phyloP scores from a whole-genome alignment of 257 asterid genomes.

The Misopates orontium region DNA sequence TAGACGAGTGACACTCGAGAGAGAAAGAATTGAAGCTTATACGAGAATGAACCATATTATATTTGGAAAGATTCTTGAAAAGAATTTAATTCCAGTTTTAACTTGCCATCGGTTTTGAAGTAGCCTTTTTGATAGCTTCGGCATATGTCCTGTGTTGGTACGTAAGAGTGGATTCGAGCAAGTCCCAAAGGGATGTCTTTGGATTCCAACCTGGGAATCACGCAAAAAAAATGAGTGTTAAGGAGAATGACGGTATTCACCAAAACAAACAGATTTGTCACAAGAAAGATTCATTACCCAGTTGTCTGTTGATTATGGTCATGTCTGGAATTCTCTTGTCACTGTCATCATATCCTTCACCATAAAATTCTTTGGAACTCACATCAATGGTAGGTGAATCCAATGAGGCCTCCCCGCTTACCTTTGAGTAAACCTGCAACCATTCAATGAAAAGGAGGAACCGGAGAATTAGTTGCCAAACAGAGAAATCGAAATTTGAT shows the following conservation, averaged over 20 bases:
- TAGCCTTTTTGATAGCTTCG: slow-evolving; percentile 68
- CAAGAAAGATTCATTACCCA: slow-evolving; percentile 45
- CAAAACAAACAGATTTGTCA: neutral
- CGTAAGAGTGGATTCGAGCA: slow-evolving; percentile 76
- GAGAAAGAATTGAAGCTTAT: slow-evolving; percentile 20
- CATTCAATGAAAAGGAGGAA: slow-evolving; percentile 14
- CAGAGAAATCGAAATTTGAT: neutral
- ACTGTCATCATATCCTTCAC: slow-evolving; percentile 96
- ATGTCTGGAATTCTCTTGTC: slow-evolving; percentile 97
- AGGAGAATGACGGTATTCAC: neutral
- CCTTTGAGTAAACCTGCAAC: slow-evolving; percentile 71
- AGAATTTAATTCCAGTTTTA: no score
- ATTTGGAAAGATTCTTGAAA: slow-evolving; percentile 13
- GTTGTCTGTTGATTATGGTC: slow-evolving; percentile 89
- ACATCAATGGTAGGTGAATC: slow-evolving; percentile 74
- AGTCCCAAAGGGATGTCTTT: slow-evolving; percentile 77
- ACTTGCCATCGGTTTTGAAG: slow-evolving; percentile 55
- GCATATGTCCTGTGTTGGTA: slow-evolving; percentile 82
- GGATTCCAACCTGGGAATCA: slow-evolving; percentile 65
- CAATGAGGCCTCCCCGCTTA: slow-evolving; percentile 71
- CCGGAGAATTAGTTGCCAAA: neutral
- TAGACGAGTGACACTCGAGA: slow-evolving; percentile 15
- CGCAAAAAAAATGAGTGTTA: neutral
- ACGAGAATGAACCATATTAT: slow-evolving; percentile 21
- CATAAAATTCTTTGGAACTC: slow-evolving; percentile 90